Conservation (phyloP, 306 rosid genomes). For the Ammopiptanthus mongolicus region DNA sequence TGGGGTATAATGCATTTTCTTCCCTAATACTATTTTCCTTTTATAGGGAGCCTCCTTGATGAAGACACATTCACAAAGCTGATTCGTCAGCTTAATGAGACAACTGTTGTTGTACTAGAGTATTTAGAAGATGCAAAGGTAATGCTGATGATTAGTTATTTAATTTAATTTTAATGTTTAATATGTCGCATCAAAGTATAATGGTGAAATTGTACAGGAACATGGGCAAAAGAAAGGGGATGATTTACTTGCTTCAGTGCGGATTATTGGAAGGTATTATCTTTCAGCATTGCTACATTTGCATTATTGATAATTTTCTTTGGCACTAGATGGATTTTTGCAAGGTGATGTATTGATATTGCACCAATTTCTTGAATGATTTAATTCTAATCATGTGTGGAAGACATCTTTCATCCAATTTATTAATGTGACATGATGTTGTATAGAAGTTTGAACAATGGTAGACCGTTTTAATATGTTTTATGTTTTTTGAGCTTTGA, state of each 20-base stretch:
- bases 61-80: slow-evolving; percentile 52
- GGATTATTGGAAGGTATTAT: slow-evolving; percentile 82
- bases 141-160: slow-evolving; percentile 12
- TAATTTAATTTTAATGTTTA: slow-evolving; percentile 16
- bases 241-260: slow-evolving; percentile 89
- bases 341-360: neutral
- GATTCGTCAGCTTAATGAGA: slow-evolving; percentile 78
- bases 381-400: slow-evolving; percentile 3
- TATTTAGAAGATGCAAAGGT: slow-evolving; percentile 93
- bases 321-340: neutral
- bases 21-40: slow-evolving; percentile 12
- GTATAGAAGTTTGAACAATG: neutral
- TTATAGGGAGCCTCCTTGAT: slow-evolving; percentile 49
- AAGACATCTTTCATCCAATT: slow-evolving; percentile 8
- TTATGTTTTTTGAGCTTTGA: neutral
- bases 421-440: neutral
- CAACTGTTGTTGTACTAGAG: slow-evolving; percentile 66
- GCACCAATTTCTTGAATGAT: neutral
- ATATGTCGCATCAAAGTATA: slow-evolving; percentile 15
- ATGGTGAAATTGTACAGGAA: slow-evolving; percentile 49
- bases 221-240: slow-evolving; percentile 78
- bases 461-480: slow-evolving; percentile 8
- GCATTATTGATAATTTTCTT: neutral
- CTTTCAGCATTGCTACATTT: neutral
- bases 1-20: neutral